These are phyloP conservation scores for Amanita exitialis DNA, from an alignment of 768 basidiomycete genomes.

Conservation along the genomic window DNA sequence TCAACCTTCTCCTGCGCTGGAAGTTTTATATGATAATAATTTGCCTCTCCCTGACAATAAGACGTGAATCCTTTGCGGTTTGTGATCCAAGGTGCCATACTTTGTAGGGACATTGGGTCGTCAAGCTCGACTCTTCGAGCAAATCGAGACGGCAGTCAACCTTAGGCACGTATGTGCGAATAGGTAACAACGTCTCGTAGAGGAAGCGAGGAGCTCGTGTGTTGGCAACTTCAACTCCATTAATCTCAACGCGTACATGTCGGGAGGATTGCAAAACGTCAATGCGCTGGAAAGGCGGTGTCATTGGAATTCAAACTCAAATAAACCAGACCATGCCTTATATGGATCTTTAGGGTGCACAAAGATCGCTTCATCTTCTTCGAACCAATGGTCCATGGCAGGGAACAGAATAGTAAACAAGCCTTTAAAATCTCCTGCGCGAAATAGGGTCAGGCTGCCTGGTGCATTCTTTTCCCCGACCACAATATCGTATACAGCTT, in stretches of 20 bases:
- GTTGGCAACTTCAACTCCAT: conserved; percentile 55
- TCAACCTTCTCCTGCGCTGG: conserved; percentile 31
- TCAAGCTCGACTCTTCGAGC: conserved; percentile 34
- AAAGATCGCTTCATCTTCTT: conserved; percentile 56
- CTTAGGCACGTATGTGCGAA: conserved; percentile 45
- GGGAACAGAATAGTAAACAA: conserved; percentile 39
- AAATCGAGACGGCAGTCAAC: conserved; percentile 42
- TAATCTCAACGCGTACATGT: conserved; percentile 48
- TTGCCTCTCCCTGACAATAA: not conserved
- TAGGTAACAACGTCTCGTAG: conserved; percentile 46
- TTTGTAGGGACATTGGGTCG: conserved; percentile 56
- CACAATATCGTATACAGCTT: conserved; percentile 34
- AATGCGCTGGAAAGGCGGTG: conserved; percentile 32
- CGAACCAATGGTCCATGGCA: conserved; percentile 54
- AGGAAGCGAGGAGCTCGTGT: conserved; percentile 43
- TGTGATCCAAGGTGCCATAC: conserved; percentile 17
- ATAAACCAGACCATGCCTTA: conserved; percentile 31
- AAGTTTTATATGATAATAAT: conserved; percentile 33
- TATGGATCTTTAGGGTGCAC: conserved; percentile 61
- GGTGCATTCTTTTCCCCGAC: conserved; percentile 27
- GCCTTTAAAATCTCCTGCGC: conserved; percentile 25
- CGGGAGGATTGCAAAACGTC: conserved; percentile 53
- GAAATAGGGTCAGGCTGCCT: conserved; percentile 24
- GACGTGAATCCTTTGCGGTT: not conserved
- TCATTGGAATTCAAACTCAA: not conserved